Evolutionary conservation across 345 rosid genomes (phyloP).

Genomic region (Brassica carinata): DNA sequence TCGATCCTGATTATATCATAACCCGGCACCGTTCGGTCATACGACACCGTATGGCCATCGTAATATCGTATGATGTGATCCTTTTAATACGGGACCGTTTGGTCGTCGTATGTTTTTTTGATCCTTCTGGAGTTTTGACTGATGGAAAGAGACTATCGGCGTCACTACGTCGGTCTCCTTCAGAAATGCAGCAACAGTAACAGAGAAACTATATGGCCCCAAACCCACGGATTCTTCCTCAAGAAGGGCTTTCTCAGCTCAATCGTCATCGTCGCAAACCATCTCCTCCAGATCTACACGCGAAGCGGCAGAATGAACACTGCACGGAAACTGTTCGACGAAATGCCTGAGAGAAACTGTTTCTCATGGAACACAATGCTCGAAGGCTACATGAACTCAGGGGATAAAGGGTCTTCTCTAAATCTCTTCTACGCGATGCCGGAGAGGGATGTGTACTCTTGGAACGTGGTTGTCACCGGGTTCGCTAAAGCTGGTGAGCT

Average conservation of each 20-base stretch:
- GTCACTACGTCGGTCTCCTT: conserved; percentile 42
- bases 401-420: conserved; percentile 45
- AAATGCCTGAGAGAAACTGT: conserved; percentile 63
- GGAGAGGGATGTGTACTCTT: conserved; percentile 55
- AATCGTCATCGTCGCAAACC: conserved; percentile 54
- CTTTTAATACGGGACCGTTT: not conserved
- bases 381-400: conserved; percentile 64
- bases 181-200: conserved; percentile 44
- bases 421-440: conserved; percentile 48
- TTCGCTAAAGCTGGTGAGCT: conserved; percentile 62
- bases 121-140: not conserved
- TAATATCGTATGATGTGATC: not conserved
- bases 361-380: conserved; percentile 71
- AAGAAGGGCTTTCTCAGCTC: conserved; percentile 60
- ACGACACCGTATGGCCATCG: not conserved
- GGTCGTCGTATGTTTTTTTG: not conserved
- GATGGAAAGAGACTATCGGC: conserved; percentile 22
- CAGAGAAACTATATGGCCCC: conserved; percentile 50
- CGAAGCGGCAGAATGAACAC: conserved; percentile 42
- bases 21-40: no score
- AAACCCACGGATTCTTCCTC: conserved; percentile 55
- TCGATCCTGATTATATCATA: not conserved
- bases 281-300: conserved; percentile 53
- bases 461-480: conserved; percentile 73
- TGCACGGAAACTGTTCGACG: conserved; percentile 63